A percentile compares a stretch with the other conserved stretches of the same genome.
Evolutionary conservation across 202 grass and related monocot genomes (phyloP).

Genomic region (Bolboschoenoplectus hybrid): DNA sequence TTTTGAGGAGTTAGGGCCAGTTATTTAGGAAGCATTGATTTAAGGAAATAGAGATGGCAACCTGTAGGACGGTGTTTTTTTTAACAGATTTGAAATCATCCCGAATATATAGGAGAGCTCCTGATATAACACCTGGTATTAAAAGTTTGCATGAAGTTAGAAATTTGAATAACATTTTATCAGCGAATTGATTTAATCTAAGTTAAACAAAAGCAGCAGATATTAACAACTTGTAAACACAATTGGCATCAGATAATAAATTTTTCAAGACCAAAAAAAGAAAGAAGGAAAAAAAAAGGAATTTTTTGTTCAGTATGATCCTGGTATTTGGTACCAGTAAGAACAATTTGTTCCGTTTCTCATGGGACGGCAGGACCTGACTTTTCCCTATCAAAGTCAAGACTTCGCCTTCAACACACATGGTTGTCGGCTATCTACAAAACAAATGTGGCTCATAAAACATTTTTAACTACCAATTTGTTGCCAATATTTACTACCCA

Average conservation of each 20-base stretch:
- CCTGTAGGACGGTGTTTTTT: constrained; percentile 70
- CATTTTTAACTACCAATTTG: not conserved
- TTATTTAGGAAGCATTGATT: not conserved
- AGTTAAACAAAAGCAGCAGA: constrained; percentile 6
- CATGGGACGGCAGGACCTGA: not conserved
- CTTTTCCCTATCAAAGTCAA: not conserved
- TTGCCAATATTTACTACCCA: not conserved
- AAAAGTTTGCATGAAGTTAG: not conserved
- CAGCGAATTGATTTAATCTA: not conserved
- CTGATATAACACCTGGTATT: constrained; percentile 91
- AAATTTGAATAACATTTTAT: constrained; percentile 16
- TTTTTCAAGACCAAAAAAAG: not conserved
- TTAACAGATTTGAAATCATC: constrained; percentile 79
- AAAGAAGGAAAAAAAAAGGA: not conserved
- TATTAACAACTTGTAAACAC: not conserved
- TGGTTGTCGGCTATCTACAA: not conserved
- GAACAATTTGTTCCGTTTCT: not conserved
- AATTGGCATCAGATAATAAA: not conserved
- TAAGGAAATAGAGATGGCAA: constrained; percentile 20
- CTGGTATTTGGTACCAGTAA: not conserved
- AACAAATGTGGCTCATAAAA: not conserved
- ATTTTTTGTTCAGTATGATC: not conserved
- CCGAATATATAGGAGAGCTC: constrained; percentile 86
- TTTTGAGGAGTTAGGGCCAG: not conserved
- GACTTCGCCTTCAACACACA: not conserved